Percentiles rank a stretch among this genome's conserved stretches.
Conservation (phyloP, 176 grass and related monocot genomes). For the Oryza glaberrima region DNA sequence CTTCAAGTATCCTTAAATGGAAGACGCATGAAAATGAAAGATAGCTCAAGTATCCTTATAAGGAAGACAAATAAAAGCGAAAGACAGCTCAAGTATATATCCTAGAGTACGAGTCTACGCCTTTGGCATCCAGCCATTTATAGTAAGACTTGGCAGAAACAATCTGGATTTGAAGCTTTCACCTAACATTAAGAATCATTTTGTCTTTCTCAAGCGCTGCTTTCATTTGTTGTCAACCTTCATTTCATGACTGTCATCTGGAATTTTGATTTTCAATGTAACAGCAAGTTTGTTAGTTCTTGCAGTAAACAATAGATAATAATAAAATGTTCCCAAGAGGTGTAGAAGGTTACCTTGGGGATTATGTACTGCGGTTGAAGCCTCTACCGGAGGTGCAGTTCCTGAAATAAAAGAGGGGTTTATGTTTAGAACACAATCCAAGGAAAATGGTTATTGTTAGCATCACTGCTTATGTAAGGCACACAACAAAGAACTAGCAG, state of each 20-base stretch:
- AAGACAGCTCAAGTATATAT: neutral
- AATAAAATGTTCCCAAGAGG: neutral
- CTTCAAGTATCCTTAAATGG: no score
- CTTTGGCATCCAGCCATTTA: constrained; percentile 29
- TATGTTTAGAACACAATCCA: neutral
- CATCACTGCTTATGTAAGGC: neutral
- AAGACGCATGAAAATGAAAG: no score
- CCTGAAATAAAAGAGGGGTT: neutral
- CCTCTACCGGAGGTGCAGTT: neutral
- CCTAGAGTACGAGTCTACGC: neutral
- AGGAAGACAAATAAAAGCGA: neutral
- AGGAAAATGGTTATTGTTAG: neutral
- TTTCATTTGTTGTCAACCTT: constrained; percentile 38
- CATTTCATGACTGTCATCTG: constrained; percentile 40
- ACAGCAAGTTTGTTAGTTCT: constrained; percentile 20
- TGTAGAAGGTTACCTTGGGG: neutral
- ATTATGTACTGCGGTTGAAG: neutral
- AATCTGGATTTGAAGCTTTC: constrained; percentile 16
- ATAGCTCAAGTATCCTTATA: neutral
- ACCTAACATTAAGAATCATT: neutral
- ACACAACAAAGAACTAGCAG: neutral
- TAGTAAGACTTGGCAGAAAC: constrained; percentile 14
- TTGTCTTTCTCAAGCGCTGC: neutral
- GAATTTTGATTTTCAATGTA: constrained; percentile 23
- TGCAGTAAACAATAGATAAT: neutral